Evolutionary conservation across 768 basidiomycete genomes (phyloP), one percentile per base, ranked within the genome.

Genomic region (Naganishia onofrii): DNA sequence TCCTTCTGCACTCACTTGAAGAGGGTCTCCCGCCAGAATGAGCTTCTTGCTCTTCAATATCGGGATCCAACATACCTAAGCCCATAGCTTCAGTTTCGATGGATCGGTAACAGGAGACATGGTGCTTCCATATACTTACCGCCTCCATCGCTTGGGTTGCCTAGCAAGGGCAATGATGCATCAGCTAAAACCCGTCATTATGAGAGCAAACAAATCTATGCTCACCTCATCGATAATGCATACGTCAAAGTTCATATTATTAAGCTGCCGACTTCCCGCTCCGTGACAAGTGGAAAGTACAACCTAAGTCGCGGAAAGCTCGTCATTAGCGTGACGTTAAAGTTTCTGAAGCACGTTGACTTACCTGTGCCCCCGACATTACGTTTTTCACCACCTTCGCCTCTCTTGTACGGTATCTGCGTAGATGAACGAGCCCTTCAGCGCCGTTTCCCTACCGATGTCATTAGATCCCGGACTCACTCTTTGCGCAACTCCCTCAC

Each of bases 81-180:
- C 46, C 70, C 36, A 29, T 21, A 17, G 2, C 6, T 3, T 38
- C 66, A 67, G 34, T 44, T 5, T 21, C 8, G 6, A n/a, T 71
- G 34, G 34, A 56, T 7, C 78, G 21, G 26, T 29, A 34, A 56
- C 38, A 66, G n/a, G n/a, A 21, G 34, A 21, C 34, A 36, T 8
- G 51, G 4, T 31, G 52, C 15, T n/a, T 29, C 32, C n/a, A n/a
- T 67, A 55, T 3, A 56, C 75, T 56, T 77, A 93, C 93, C 28
- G 93, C 92, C 82, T 99, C 95, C 17, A 96, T 77, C 3, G 94
- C 95, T 79, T 98, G 96, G 0, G 96, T 97, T 0, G 96, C 96
- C 68, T 72, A 42, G 34, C 28, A n/a, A 7, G 15, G 21, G 15
- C 26, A 31, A 17, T 23, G 36, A 46, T 58, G n/a, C 68, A 13